Evolutionary conservation across 768 basidiomycete genomes (phyloP), one percentile per base, ranked within the genome.

Genomic region (Auricularia cornea): DNA sequence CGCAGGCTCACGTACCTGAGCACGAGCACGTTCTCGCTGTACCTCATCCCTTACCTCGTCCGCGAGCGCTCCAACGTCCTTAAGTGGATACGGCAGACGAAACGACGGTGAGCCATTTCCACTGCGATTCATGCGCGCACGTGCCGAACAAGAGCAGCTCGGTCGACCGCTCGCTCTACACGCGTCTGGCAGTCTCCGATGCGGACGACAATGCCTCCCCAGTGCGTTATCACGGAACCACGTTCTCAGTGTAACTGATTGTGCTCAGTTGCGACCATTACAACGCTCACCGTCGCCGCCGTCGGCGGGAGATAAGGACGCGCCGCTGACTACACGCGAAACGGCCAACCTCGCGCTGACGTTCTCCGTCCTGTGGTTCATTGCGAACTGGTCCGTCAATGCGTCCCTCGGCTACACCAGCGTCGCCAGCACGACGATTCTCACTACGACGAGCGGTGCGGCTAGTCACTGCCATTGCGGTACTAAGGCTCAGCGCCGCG

Each of bases 351-450:
- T 99, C 14, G 92, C 96, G 3, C 77, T 84, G 4, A 74, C 81
- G 60, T 98, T 98, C 74, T 93, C 89, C 72, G 80, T 91, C 63
- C 77, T 96, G 38, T 99, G 95, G 93, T 97, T 99, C 70, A 78
- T 86, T 40, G 96, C 96, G 14, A 98, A 98, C 70, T 98, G 94
- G 92, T 74, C 86, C 12, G 77, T 96, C 32, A 97, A 95, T 71
- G 88, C 87, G 1, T 80, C 90, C 23, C 79, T 98, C 54, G 86
- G 84, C 32, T 90, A 88, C 71, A 98, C 96, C 1, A 93, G 88
- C 69, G 95, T 98, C n/a, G 92, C 92, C 2, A 96, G 93, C 72
- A 85, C 92, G 23, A 97, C 95, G 3, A 88, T 98, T 40, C 74
- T 97, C 60, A 89, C 91, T 2, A 87, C 88, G 70, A 95, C 87